Evolutionary conservation across 225 moss, liverwort and hornwort species (phyloP).

Genomic region (Polytrichum commune): DNA sequence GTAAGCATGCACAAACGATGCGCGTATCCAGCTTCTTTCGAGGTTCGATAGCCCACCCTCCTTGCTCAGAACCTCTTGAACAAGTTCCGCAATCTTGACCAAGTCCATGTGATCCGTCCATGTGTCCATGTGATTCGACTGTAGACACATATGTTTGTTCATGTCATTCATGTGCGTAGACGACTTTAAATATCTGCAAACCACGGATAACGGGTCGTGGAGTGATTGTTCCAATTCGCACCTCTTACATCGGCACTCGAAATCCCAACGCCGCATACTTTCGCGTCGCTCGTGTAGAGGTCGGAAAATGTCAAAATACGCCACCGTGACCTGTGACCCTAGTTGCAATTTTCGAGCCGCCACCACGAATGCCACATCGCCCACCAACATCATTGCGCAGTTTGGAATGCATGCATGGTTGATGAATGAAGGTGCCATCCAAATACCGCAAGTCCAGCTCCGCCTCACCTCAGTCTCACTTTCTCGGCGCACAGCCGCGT

Average conservation of each 20-base stretch:
- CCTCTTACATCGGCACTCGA: conserved; percentile 35
- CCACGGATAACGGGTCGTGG: not conserved
- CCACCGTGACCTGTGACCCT: conserved; percentile 28
- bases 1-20: conserved; percentile 32
- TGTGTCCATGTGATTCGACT: too few species aligned
- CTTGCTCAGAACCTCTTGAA: conserved; percentile 4
- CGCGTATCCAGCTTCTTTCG: conserved; percentile 37
- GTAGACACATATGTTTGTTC: not conserved
- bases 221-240: conserved; percentile 36
- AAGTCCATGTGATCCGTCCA: conserved; percentile 7
- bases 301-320: conserved; percentile 38
- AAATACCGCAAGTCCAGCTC: conserved; percentile 30
- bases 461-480: conserved; percentile 1
- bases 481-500: conserved; percentile 6
- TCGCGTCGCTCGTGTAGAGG: conserved; percentile 27
- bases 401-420: conserved; percentile 50
- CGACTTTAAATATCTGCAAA: conserved; percentile 11
- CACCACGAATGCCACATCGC: conserved; percentile 33
- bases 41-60: conserved; percentile 14
- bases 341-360: conserved; percentile 27
- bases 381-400: conserved; percentile 26
- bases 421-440: conserved; percentile 47
- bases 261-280: conserved; percentile 29
- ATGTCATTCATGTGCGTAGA: conserved; percentile 1
- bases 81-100: conserved; percentile 18